These are phyloP conservation scores for Pestalotiopsis sp. DNA, from an alignment of 2,329 filamentous ascomycete genomes.

Conservation along the genomic window DNA sequence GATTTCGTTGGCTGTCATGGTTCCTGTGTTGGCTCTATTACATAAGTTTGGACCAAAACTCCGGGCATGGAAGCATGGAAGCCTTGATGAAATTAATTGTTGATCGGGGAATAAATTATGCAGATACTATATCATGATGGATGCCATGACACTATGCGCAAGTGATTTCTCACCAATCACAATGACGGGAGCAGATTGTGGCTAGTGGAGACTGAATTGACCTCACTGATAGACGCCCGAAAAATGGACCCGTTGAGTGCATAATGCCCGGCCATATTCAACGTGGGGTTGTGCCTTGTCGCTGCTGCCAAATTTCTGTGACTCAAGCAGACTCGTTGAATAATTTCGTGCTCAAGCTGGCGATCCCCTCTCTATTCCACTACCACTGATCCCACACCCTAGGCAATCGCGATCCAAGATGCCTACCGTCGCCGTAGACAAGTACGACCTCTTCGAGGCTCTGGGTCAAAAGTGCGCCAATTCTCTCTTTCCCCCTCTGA, in stretches of 20 bases:
- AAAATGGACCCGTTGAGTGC: constrained; percentile 1
- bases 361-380: not conserved
- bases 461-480: constrained; percentile 76
- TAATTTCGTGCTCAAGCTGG: not conserved
- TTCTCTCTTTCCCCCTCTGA: constrained; percentile 20
- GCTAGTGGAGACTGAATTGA: not conserved
- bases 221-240: not conserved
- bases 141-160: not conserved
- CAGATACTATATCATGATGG: not conserved
- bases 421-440: constrained; percentile 97
- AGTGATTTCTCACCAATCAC: too few relatives aligned
- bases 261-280: constrained; percentile 1
- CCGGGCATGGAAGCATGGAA: too few relatives aligned
- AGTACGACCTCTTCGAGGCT: constrained; percentile 91
- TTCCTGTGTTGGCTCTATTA: not conserved
- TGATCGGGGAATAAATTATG: too few relatives aligned
- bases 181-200: not conserved
- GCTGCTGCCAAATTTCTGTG: constrained; percentile 10
- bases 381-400: not conserved
- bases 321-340: not conserved
- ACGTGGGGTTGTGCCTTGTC: constrained; percentile 6
- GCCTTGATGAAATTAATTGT: too few relatives aligned
- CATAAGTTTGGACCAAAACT: not conserved
- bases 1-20: not conserved
- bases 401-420: constrained; percentile 52